A percentile compares a stretch with the other conserved stretches of the same genome.
phyloP scores from a whole-genome alignment of 2,329 filamentous ascomycete genomes.

The Endothia cerciana region DNA sequence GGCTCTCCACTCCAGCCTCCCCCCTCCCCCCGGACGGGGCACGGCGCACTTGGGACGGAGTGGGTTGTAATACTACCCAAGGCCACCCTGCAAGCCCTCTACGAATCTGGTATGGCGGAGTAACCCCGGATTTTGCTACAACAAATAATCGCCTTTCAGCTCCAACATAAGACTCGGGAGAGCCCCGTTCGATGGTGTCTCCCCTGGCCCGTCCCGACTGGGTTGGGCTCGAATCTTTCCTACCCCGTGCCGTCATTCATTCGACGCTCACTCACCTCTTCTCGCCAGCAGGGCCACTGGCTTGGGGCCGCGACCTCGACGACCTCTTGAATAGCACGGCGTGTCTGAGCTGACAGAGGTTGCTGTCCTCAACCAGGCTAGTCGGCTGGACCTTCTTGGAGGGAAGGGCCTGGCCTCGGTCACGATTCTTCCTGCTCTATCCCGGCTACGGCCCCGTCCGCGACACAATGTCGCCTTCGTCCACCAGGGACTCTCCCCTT shows the following conservation, averaged over 20 bases:
- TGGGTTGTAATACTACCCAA: constrained; percentile 15
- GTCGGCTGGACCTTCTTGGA: constrained; percentile 4
- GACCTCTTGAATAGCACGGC: neutral
- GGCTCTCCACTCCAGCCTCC: neutral
- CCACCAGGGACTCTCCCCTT: constrained; percentile 56
- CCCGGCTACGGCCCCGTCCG: constrained; percentile 33
- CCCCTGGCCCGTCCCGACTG: constrained; percentile 16
- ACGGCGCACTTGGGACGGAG: neutral
- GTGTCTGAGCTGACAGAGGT: neutral
- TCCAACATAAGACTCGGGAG: constrained; percentile 27
- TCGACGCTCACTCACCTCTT: constrained; percentile 13
- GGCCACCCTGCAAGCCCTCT: constrained; percentile 13
- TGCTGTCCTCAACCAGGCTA: neutral
- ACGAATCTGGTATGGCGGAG: constrained; percentile 21
- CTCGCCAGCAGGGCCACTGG: neutral
- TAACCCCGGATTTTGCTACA: constrained; percentile 29
- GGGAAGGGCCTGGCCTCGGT: constrained; percentile 21
- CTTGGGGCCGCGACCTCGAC: neutral
- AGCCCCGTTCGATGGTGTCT: constrained; percentile 14
- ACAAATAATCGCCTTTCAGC: constrained; percentile 19
- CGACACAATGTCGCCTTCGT: constrained; percentile 53
- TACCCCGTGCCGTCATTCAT: neutral
- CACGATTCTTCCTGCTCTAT: constrained; percentile 31
- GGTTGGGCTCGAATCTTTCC: constrained; percentile 7
- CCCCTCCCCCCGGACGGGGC: neutral